Evolutionary conservation across 106 monocot genomes (phyloP), one percentile per base, ranked within the genome.

Genomic region (Acorus gramineus): DNA sequence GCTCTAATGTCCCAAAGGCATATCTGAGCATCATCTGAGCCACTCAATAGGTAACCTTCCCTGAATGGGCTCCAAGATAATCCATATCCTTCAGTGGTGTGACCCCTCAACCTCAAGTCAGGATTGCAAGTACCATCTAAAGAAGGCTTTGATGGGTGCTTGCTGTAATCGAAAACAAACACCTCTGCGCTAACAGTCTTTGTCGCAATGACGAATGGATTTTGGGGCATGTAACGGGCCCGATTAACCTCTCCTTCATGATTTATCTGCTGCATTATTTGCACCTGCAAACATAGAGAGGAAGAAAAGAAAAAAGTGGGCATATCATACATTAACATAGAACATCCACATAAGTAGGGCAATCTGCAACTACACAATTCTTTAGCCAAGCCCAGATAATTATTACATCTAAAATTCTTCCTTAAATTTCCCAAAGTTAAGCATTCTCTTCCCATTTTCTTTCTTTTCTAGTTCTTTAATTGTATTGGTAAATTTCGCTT

Each of bases 211-310:
- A 99, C 76, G 51, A 89, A 99, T 59, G 81, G 73, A 71, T 99
- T 99, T 65, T 99, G 98, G 52, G 98, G 98, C 98, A 99, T 99
- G 63, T 99, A 86, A 7, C 98, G 98, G 49, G 98, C 98, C 50
- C 98, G 73, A 50, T 99, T 92, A 49, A 99, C 92, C 75, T 99
- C 98, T 49, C 98, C 98, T 54, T 99, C 98, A 76, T 99, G 98
- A 69, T 92, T 92, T 81, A 99, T 99, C 74, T 99, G 92, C 65
- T 99, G 98, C 77, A 99, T 76, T 56, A 99, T 86, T 77, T 89
- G 98, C 64, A 99, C 87, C 98, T 96, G 81, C 47, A 68, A 53
- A 8, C 9, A 64, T 8, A 66, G 69, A 43, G 44, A 28, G 28
- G 28, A 28, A 28, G 28, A 28, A 28, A 28, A 28, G 28, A 28